Base-by-base conservation (phyloP, 768 basidiomycete genomes). In the Lactarius trivialis region DNA sequence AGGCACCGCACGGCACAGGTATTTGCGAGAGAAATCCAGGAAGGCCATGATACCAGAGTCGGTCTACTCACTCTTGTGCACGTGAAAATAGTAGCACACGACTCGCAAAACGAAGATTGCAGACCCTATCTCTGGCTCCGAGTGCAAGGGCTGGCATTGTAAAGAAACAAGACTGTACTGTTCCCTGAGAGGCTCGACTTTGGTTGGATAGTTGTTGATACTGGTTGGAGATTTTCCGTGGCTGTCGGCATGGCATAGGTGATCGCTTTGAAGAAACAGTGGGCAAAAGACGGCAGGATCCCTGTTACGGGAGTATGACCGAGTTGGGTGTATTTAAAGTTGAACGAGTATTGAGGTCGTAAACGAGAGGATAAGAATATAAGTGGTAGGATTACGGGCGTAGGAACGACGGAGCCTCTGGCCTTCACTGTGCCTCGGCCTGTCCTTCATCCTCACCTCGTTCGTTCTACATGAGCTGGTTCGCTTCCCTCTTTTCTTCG, bases 381-480 rank as follows among this genome's bases (percentile, higher is more conserved):
- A 48, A 43, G n/a, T 7, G 41, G 41, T 43, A 43, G 43, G 21
- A 45, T 11, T 12, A 19, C 8, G 9, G 7, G 30, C 30, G 30
- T 34, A 0, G 39, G 39, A 24, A 14, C 21, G 24, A 48, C 45
- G 45, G 37, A 12, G 45, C 45, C 21, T 48, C 6, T 48, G 45
- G 45, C 45, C 21, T 5, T 24, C 45, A 48, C 45, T 21, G 45
- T 17, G 41, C 41, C 39, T 52, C 12, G 21, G 21, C 33, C 45
- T 30, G n/a, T 45, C 32, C 55, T n/a, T 41, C 54, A 24, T 49
- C 62, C 30, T 45, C 64, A 26, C 52, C 34, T 60, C 53, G 50
- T 60, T 60, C 53, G 50, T 60, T 43, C 45, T 58, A 91, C 60
- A 91, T 91, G 89, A 83, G 85, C 75, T 91, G 89, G 89, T 75